Evolutionary conservation across 169 alveolate species (phyloP), one percentile per base, ranked within the genome.

Genomic region (Cryptosporidium parvum): DNA sequence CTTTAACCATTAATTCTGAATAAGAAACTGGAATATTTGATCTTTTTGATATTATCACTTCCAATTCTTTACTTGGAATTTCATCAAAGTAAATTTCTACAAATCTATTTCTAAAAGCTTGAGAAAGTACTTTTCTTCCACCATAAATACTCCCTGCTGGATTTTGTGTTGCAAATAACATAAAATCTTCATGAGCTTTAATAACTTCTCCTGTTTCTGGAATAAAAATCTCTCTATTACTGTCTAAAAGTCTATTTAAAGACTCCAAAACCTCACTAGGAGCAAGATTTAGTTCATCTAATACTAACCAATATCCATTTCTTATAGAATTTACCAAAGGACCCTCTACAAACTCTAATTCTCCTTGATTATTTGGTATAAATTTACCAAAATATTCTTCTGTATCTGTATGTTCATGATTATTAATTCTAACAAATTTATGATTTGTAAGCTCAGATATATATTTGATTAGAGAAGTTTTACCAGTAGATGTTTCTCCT

Each of bases 401-500:
- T 39, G 98, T 93, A 86, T 98, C 99, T 18, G 99, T 99, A 91
- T 98, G 99, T 92, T 98, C 98, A 87, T 99, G 99, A 92, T 99
- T 98, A 94, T 98, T 99, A 52, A 99, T 98, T 70, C 99, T 95
- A 21, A 98, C 96, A 85, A 97, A 97, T 85, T 95, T 95, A 91
- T 98, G 99, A 4, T 98, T 98, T 18, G 99, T 95, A 7, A 97
- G 92, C 35, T 93, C 94, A 0, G 99, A 98, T 62, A 99, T 92
- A 93, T 96, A 98, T 61, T 96, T 94, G 10, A 99, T 99, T 73
- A 99, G 91, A 9, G 99, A 96, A 12, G 99, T 98, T 92, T 99
- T 99, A 21, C 99, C 99, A 3, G 99, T 98, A 9, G 99, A 97
- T 18, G 99, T 99, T 2, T 99, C 99, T 1, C 99, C 99, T 92